Conservation (phyloP, 106 monocot genomes). For the Posidonia australis region DNA sequence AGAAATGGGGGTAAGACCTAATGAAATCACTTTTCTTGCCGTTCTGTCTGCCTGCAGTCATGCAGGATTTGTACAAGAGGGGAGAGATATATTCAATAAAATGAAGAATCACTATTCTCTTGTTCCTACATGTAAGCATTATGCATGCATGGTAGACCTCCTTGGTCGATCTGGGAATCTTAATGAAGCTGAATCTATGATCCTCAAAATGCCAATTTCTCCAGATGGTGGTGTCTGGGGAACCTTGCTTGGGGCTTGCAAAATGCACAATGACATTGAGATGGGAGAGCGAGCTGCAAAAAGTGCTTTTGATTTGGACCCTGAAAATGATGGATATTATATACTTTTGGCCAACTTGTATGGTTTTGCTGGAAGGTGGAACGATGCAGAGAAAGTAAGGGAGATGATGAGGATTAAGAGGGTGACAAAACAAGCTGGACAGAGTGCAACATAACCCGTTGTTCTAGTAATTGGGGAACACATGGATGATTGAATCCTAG, state of each 20-base stretch:
- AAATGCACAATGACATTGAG: constrained; percentile 42
- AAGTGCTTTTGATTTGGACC: constrained; percentile 43
- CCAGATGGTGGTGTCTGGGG: constrained; percentile 80
- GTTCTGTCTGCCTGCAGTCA: constrained; percentile 66
- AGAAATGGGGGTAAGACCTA: constrained; percentile 28
- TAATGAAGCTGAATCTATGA: constrained; percentile 47
- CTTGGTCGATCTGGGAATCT: constrained; percentile 60
- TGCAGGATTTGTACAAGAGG: constrained; percentile 55
- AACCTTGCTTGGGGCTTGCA: constrained; percentile 64
- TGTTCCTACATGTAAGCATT: constrained; percentile 51
- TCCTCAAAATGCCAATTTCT: constrained; percentile 42
- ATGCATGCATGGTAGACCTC: constrained; percentile 77
- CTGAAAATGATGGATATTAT: constrained; percentile 74
- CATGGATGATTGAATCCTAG: no score
- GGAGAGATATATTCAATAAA: constrained; percentile 38
- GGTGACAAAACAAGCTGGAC: constrained; percentile 45
- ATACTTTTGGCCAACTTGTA: constrained; percentile 62
- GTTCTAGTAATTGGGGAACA: no score
- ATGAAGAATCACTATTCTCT: constrained; percentile 34
- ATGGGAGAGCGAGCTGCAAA: constrained; percentile 51
- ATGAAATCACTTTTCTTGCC: constrained; percentile 63
- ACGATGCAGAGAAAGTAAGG: constrained; percentile 50
- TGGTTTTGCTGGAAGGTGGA: constrained; percentile 42
- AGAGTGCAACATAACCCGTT: constrained; percentile 36
- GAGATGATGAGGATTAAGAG: constrained; percentile 35